Percentiles rank a stretch among this genome's conserved stretches.
Evolutionary conservation across 2,329 filamentous ascomycete species (phyloP).

Genomic region (Alternaria viburni): DNA sequence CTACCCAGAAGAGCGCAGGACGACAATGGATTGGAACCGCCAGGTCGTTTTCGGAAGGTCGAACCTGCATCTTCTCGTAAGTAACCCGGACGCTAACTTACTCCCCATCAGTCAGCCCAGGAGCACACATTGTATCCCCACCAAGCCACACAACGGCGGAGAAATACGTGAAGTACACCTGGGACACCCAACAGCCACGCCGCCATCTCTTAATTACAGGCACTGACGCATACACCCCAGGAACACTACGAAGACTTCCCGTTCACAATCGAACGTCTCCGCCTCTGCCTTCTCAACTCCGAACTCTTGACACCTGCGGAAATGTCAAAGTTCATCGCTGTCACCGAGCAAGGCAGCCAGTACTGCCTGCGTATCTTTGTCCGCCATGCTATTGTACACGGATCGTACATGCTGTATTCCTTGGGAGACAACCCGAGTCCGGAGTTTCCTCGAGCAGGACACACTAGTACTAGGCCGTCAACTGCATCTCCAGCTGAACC

Average conservation of each 20-base stretch:
- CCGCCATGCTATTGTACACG: constrained; percentile 12
- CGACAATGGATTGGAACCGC: neutral
- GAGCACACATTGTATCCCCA: neutral
- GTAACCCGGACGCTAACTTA: neutral
- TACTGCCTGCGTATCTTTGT: constrained; percentile 10
- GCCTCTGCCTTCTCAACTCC: constrained; percentile 8
- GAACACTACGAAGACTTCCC: constrained; percentile 14
- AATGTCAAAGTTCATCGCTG: neutral
- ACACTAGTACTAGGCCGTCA: neutral
- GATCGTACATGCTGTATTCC: constrained; percentile 1
- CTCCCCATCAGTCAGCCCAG: neutral
- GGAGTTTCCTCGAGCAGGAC: constrained; percentile 1
- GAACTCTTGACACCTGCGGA: constrained; percentile 2
- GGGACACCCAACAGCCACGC: neutral
- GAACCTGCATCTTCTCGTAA: neutral
- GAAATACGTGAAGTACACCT: neutral
- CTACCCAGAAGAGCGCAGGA: neutral
- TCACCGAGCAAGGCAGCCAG: neutral
- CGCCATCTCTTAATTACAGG: neutral
- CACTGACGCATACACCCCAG: constrained; percentile 1
- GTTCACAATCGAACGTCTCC: constrained; percentile 12
- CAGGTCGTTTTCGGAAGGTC: neutral
- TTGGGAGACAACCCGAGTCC: constrained; percentile 4
- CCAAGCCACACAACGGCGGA: neutral
- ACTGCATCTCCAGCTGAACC: neutral